Conservation (phyloP, 129 eudicot genomes). For the Artemisia annua region DNA sequence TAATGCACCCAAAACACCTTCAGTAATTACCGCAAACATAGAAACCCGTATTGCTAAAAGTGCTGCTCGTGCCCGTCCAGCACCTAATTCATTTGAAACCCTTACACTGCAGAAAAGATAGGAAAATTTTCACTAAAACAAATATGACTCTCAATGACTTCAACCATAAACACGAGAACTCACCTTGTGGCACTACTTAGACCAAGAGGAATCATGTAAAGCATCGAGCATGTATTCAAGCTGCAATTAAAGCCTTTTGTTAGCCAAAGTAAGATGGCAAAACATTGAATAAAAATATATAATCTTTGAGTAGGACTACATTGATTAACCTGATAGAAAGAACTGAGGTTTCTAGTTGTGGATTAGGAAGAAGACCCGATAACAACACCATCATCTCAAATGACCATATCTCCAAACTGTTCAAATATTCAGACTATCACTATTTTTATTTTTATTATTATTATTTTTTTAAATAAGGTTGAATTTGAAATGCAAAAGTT, state of each 20-base stretch:
- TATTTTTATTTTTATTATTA: too few relatives aligned
- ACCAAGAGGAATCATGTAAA: constrained; percentile 38
- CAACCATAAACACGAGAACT: too few relatives aligned
- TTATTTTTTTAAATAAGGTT: too few relatives aligned
- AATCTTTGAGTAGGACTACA: not conserved
- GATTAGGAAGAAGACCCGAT: constrained; percentile 87
- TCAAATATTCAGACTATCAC: not conserved
- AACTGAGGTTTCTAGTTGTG: constrained; percentile 77
- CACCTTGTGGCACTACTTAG: constrained; percentile 62
- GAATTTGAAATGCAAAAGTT: not conserved
- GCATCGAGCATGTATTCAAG: constrained; percentile 57
- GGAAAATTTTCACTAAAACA: too few relatives aligned
- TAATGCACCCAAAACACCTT: constrained; percentile 34
- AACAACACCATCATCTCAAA: constrained; percentile 22
- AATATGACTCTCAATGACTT: too few relatives aligned
- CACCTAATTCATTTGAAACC: constrained; percentile 59
- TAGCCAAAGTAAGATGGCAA: not conserved
- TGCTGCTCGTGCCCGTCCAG: constrained; percentile 48
- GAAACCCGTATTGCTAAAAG: constrained; percentile 38
- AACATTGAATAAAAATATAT: too few relatives aligned
- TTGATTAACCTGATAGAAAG: constrained; percentile 62
- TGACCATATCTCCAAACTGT: constrained; percentile 79
- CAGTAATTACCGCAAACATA: constrained; percentile 23
- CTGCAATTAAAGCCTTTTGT: constrained; percentile 43
- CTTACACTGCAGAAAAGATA: too few relatives aligned